These are phyloP conservation scores for Botryotinia narcissicola DNA, from an alignment of 2,329 filamentous ascomycete species.

Conservation along the genomic window DNA sequence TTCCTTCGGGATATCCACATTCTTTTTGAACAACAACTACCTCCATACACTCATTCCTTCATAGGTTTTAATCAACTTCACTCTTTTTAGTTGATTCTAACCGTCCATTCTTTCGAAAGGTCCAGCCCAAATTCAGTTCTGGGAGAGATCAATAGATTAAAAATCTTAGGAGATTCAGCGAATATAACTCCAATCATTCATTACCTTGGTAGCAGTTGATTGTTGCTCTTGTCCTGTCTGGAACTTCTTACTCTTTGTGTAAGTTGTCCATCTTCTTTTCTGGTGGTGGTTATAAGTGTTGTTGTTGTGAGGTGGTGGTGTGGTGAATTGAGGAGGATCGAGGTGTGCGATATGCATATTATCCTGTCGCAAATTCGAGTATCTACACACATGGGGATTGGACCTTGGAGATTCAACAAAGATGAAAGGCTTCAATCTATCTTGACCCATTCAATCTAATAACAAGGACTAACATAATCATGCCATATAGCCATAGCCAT, in stretches of 20 bases:
- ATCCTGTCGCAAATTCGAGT: background rate
- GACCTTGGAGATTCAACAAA: background rate
- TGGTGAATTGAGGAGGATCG: background rate
- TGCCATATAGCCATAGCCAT: slow-evolving; percentile 2
- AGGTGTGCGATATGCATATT: background rate
- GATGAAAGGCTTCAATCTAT: background rate
- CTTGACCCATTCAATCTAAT: background rate
- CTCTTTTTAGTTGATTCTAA: slow-evolving; percentile 43
- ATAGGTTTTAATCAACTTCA: slow-evolving; percentile 42
- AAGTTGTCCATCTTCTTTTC: slow-evolving; percentile 22
- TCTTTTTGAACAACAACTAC: slow-evolving; percentile 31
- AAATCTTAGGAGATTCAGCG: slow-evolving; percentile 7
- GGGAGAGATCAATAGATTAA: slow-evolving; percentile 1
- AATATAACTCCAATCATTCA: slow-evolving; percentile 15
- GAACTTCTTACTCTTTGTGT: slow-evolving; percentile 29
- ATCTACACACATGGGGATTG: background rate
- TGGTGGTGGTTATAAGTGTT: background rate
- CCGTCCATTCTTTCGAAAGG: slow-evolving; percentile 41
- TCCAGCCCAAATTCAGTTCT: slow-evolving; percentile 7
- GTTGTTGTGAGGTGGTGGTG: background rate
- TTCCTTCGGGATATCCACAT: slow-evolving; percentile 39
- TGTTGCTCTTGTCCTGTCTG: slow-evolving; percentile 19
- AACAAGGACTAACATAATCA: slow-evolving; percentile 1
- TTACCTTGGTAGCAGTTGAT: slow-evolving; percentile 3
- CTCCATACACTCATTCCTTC: background rate